Evolutionary conservation across 768 basidiomycete genomes (phyloP).

Genomic region (Termitomyces eurrhizus): DNA sequence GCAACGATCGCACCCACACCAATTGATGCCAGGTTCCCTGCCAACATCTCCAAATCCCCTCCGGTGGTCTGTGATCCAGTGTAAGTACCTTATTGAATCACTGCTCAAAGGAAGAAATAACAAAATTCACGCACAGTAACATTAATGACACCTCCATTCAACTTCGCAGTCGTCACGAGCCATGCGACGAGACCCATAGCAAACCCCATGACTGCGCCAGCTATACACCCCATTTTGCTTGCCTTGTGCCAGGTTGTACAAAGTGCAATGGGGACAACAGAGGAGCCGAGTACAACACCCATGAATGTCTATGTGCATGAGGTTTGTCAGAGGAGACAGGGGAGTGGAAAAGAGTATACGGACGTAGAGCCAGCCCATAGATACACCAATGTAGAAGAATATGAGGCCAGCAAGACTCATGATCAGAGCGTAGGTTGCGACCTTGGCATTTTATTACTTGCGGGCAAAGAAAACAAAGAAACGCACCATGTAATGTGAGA

Average conservation of each 20-base stretch:
- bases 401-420: constrained; percentile 83
- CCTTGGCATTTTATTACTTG: constrained; percentile 29
- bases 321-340: not conserved
- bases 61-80: constrained; percentile 35
- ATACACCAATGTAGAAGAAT: constrained; percentile 88
- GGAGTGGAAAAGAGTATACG: constrained; percentile 21
- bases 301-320: constrained; percentile 61
- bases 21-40: constrained; percentile 84
- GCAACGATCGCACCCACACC: constrained; percentile 78
- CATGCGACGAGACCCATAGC: constrained; percentile 71
- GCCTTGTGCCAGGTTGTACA: constrained; percentile 83
- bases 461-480: not conserved
- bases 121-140: constrained; percentile 47
- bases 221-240: constrained; percentile 79
- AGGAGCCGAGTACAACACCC: constrained; percentile 84
- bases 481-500: constrained; percentile 67
- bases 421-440: constrained; percentile 64
- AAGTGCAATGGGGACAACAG: constrained; percentile 85
- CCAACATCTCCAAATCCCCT: constrained; percentile 69
- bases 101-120: not conserved
- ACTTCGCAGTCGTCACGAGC: constrained; percentile 73
- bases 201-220: constrained; percentile 69
- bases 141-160: constrained; percentile 69
- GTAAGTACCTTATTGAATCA: no score
- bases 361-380: constrained; percentile 93